Evolutionary conservation across 495 filamentous ascomycete species (phyloP).

Genomic region (Talaromyces stipitatus): DNA sequence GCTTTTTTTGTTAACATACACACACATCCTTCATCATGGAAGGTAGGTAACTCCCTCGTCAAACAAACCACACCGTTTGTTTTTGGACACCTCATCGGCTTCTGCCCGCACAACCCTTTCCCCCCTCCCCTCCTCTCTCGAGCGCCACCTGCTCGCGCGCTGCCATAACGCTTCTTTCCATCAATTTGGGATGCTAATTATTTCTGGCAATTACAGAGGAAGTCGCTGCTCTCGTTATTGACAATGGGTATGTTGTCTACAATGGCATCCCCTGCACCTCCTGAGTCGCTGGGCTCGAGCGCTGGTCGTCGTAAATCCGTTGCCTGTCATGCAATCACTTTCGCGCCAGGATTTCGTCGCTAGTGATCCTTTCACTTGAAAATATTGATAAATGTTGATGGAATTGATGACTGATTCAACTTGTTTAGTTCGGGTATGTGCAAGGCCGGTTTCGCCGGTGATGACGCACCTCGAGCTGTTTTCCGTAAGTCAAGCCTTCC

Average conservation of each 20-base stretch:
- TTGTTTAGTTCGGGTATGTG: slow-evolving; percentile 94
- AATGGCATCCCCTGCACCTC: slow-evolving; percentile 15
- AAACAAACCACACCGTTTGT: slow-evolving; percentile 12
- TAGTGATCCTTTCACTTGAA: not conserved
- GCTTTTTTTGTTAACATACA: slow-evolving; percentile 25
- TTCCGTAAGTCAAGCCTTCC: slow-evolving; percentile 82
- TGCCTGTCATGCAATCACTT: slow-evolving; percentile 6
- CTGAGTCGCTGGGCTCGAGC: slow-evolving; percentile 8
- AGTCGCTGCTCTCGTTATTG: slow-evolving; percentile 99
- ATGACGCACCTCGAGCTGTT: slow-evolving; percentile 98
- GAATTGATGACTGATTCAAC: slow-evolving; percentile 39
- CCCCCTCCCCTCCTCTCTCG: slow-evolving; percentile 7
- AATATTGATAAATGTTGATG: not conserved
- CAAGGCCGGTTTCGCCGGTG: slow-evolving; percentile 99
- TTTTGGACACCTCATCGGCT: slow-evolving; percentile 30
- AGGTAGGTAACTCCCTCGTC: slow-evolving; percentile 50
- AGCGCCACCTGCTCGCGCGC: slow-evolving; percentile 9
- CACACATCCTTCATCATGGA: slow-evolving; percentile 58
- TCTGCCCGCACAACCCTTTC: slow-evolving; percentile 17
- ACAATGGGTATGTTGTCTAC: slow-evolving; percentile 89
- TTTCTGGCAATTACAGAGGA: slow-evolving; percentile 68
- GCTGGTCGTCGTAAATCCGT: slow-evolving; percentile 8
- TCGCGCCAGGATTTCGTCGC: not conserved
- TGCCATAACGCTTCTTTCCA: not conserved
- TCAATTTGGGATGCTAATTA: slow-evolving; percentile 41